Evolutionary conservation across 192 early-diverging fungal species (phyloP), one percentile per base, ranked within the genome.

Genomic region (Spinellus fusiger): DNA sequence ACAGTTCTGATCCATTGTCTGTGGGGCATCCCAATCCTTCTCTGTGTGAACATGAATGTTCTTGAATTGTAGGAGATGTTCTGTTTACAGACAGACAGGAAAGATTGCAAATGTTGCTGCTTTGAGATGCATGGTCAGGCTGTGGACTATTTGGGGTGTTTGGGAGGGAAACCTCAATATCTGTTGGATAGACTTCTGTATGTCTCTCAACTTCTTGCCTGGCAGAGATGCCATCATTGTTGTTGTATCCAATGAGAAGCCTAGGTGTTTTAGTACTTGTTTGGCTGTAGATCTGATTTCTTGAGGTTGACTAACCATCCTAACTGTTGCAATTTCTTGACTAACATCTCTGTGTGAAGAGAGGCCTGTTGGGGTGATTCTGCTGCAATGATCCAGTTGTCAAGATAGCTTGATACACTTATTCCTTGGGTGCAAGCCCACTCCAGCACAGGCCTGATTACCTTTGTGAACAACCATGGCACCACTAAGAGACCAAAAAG

Each of bases 21-120:
- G 54, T 56, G 47, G 29, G 18, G 64, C 20, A 25, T 64, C 54
- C 54, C 62, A 55, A 37, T 64, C 47, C 0, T 0, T 0, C 2
- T 3, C 10, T 2, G 2, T 20, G 8, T 33, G 34, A 2, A 64
- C 62, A 0, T 51, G 38, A 0, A 47, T 32, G 44, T 75, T 75
- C 68, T 67, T 75, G 40, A 64, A 46, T 0, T 35, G 4, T 1
- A 75, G 18, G 4, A 75, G 65, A 29, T 49, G n/a, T 2, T 55
- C 56, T 0, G 68, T 64, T 35, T 64, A 67, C 3, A 75, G 44
- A 0, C 65, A 23, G 0, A 62, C 68, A 34, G 69, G 65, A 29
- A 70, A 54, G 0, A 75, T 25, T 0, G 68, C 68, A 26, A 61
- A 32, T 9, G 73, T 70, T 0, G 63, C 66, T 27, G 73, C 62